These are phyloP conservation scores for Ganoderma lingzhi DNA, from an alignment of 1,284 basidiomycete genomes.

Conservation along the genomic window DNA sequence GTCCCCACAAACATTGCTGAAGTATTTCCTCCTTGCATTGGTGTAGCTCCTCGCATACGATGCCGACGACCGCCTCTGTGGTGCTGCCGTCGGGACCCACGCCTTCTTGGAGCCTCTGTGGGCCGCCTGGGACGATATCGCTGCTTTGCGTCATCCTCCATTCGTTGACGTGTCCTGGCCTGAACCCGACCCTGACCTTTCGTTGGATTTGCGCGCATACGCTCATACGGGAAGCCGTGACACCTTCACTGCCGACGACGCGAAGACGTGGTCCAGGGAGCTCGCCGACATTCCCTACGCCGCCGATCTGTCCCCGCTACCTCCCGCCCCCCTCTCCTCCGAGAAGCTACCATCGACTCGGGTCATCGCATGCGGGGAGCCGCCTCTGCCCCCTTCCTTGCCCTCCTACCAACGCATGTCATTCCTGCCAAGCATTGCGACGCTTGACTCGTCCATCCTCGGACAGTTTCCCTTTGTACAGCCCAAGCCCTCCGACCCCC, in stretches of 20 bases:
- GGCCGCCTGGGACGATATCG: constrained; percentile 31
- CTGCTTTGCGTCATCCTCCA: constrained; percentile 23
- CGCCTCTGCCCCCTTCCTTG: not conserved
- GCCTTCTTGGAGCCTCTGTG: constrained; percentile 27
- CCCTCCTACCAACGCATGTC: constrained; percentile 2
- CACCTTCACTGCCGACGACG: not conserved
- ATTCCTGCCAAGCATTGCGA: constrained; percentile 19
- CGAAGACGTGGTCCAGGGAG: constrained; percentile 4
- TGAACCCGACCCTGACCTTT: constrained; percentile 23
- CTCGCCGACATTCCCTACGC: constrained; percentile 26
- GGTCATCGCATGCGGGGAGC: not conserved
- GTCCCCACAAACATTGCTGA: not conserved
- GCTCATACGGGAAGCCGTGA: constrained; percentile 12
- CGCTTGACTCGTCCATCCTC: constrained; percentile 7
- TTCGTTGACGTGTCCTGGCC: constrained; percentile 25
- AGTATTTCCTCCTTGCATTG: not conserved
- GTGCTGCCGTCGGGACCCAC: constrained; percentile 20
- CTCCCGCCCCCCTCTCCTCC: not conserved
- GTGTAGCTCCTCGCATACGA: constrained; percentile 22
- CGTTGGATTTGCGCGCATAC: constrained; percentile 28
- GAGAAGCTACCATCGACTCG: not conserved
- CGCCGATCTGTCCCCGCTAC: not conserved
- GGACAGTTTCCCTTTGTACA: not conserved
- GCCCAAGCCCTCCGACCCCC: not conserved
- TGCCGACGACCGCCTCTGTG: constrained; percentile 25